These are phyloP conservation scores for Ormosia emarginata DNA, from an alignment of 306 rosid genomes.

Conservation along the genomic window DNA sequence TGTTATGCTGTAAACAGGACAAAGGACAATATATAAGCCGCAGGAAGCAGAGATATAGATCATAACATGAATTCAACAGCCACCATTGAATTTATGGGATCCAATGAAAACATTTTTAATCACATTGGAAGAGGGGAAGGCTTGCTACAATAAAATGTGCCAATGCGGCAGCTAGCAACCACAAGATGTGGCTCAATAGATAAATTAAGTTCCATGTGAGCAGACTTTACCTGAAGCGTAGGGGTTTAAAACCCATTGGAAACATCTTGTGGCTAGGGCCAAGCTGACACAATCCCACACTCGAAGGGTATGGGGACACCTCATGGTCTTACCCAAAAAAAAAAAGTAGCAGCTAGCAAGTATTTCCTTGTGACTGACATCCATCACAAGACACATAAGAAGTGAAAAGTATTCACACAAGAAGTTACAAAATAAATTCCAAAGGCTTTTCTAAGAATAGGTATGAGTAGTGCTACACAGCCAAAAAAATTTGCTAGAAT, in stretches of 20 bases:
- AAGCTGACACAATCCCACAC: not conserved
- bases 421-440: not conserved
- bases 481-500: not conserved
- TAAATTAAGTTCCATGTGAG: not conserved
- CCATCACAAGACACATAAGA: slow-evolving; percentile 13
- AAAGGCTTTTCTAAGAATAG: not conserved
- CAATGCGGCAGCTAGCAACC: not conserved
- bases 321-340: not conserved
- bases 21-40: not conserved
- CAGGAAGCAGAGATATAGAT: not conserved
- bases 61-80: not conserved
- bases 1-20: not conserved
- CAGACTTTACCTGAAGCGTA: not conserved
- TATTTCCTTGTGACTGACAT: not conserved
- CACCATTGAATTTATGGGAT: slow-evolving; percentile 1
- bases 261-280: not conserved
- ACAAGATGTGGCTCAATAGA: not conserved
- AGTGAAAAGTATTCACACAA: not conserved
- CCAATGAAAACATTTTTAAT: not conserved
- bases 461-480: not conserved
- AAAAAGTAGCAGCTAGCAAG: not conserved
- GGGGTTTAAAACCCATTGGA: not conserved
- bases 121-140: not conserved
- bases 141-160: not conserved
- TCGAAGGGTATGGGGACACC: not conserved